Evolutionary conservation across 1,284 basidiomycete species (phyloP).

Genomic region (Naganishia sp.): DNA sequence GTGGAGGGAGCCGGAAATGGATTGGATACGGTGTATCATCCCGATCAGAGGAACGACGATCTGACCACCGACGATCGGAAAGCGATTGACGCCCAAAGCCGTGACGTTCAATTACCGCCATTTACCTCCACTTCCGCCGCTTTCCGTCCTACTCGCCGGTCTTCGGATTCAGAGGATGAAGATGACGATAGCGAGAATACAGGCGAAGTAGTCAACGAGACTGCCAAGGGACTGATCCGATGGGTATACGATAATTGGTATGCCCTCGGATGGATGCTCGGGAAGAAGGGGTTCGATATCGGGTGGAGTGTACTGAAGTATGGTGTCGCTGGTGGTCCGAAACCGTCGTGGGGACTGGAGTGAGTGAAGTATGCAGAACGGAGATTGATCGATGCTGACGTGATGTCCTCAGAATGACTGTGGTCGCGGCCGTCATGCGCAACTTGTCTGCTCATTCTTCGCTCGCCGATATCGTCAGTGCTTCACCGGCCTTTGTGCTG

Average conservation of each 20-base stretch:
- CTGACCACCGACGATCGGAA: constrained; percentile 17
- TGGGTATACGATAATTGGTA: constrained; percentile 32
- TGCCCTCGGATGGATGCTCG: constrained; percentile 44
- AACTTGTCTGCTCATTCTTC: constrained; percentile 79
- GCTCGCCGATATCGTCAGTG: constrained; percentile 77
- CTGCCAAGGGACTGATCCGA: constrained; percentile 13
- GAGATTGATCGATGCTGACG: constrained; percentile 36
- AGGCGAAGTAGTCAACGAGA: not conserved
- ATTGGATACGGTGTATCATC: constrained; percentile 2
- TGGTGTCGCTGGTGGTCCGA: constrained; percentile 47
- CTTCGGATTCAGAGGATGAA: constrained; percentile 3
- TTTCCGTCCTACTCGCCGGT: not conserved
- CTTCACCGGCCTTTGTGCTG: not conserved
- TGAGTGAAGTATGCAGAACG: constrained; percentile 45
- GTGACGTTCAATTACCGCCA: constrained; percentile 10
- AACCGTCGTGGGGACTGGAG: constrained; percentile 54
- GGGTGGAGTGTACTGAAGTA: constrained; percentile 46
- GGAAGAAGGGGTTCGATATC: constrained; percentile 49
- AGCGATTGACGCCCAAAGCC: constrained; percentile 12
- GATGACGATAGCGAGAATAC: not conserved
- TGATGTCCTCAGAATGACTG: constrained; percentile 61
- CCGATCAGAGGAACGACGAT: constrained; percentile 5
- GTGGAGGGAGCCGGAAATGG: constrained; percentile 41
- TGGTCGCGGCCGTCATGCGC: constrained; percentile 79
- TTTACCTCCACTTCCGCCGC: constrained; percentile 22